A percentile compares a stretch with the other conserved stretches of the same genome.
Conservation (phyloP, 148 eudicot species). For the Cornus kousa region DNA sequence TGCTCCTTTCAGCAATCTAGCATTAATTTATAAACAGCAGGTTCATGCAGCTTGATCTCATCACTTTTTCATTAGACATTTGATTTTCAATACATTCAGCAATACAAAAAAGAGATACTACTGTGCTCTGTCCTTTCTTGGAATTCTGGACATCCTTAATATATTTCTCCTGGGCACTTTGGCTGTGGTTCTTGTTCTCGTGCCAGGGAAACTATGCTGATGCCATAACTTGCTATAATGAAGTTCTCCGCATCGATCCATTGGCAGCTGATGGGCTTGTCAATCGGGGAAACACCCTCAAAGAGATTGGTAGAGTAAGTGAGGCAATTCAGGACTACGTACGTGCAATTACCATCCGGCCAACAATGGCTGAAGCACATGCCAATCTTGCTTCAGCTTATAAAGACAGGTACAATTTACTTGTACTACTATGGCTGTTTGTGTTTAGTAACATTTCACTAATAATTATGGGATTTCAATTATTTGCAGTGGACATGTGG, state of each 20-base stretch:
- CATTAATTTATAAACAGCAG: constrained; percentile 81
- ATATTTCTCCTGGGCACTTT: background rate
- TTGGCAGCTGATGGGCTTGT: constrained; percentile 72
- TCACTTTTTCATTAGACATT: background rate
- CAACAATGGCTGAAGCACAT: constrained; percentile 84
- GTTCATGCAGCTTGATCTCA: constrained; percentile 23
- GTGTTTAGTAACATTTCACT: background rate
- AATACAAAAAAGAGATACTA: background rate
- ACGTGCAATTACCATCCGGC: constrained; percentile 64
- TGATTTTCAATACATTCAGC: background rate
- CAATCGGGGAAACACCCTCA: constrained; percentile 73
- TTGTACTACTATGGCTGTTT: background rate
- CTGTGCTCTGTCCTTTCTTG: background rate
- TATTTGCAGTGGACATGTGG: constrained; percentile 58
- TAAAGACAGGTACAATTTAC: constrained; percentile 56
- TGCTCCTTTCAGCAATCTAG: constrained; percentile 79
- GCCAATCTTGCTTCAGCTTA: constrained; percentile 83
- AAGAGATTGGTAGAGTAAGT: constrained; percentile 73
- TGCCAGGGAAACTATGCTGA: constrained; percentile 64
- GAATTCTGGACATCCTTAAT: no score
- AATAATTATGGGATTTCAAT: background rate
- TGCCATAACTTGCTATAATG: constrained; percentile 79
- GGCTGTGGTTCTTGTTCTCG: background rate
- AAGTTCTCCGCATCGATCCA: constrained; percentile 79
- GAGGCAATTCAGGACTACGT: constrained; percentile 82